Evolutionary conservation across 2,329 filamentous ascomycete genomes (phyloP).

Genomic region (Colletotrichum sp.): DNA sequence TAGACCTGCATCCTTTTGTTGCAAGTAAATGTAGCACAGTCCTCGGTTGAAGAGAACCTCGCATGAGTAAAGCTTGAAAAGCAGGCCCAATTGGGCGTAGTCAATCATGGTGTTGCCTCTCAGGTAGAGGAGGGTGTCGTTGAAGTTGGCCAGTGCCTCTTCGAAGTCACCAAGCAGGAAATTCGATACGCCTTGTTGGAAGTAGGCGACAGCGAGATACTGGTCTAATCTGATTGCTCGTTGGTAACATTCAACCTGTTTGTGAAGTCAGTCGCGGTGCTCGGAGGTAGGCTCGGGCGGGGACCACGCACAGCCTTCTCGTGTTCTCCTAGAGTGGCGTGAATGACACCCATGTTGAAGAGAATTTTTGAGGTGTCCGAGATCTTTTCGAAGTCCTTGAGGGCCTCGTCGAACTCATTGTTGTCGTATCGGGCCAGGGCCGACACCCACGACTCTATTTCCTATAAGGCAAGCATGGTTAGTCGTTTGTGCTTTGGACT

Average conservation of each 20-base stretch:
- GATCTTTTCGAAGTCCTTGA: conserved; percentile 84
- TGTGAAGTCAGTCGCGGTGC: conserved; percentile 19
- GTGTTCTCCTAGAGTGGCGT: conserved; percentile 95
- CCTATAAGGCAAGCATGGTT: conserved; percentile 54
- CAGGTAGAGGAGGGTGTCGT: conserved; percentile 93
- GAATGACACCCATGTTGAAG: conserved; percentile 98
- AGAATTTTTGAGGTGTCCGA: conserved; percentile 96
- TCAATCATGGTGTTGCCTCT: conserved; percentile 97
- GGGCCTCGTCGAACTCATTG: conserved; percentile 92
- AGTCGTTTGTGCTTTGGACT: background rate
- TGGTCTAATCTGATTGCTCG: conserved; percentile 88
- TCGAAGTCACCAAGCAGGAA: conserved; percentile 97
- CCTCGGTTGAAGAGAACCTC: conserved; percentile 98
- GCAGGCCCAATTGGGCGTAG: conserved; percentile 92
- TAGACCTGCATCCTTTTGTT: conserved; percentile 89
- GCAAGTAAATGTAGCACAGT: conserved; percentile 95
- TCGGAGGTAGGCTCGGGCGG: background rate
- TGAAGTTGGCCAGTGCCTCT: conserved; percentile 97
- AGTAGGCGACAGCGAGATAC: conserved; percentile 97
- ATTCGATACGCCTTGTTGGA: conserved; percentile 97
- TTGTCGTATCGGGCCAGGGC: conserved; percentile 93
- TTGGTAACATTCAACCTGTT: conserved; percentile 92
- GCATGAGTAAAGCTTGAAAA: conserved; percentile 97
- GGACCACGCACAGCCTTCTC: conserved; percentile 80
- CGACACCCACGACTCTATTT: conserved; percentile 98